phyloP scores from a whole-genome alignment of 352 stramenopile species.

The Phytophthora melonis region DNA sequence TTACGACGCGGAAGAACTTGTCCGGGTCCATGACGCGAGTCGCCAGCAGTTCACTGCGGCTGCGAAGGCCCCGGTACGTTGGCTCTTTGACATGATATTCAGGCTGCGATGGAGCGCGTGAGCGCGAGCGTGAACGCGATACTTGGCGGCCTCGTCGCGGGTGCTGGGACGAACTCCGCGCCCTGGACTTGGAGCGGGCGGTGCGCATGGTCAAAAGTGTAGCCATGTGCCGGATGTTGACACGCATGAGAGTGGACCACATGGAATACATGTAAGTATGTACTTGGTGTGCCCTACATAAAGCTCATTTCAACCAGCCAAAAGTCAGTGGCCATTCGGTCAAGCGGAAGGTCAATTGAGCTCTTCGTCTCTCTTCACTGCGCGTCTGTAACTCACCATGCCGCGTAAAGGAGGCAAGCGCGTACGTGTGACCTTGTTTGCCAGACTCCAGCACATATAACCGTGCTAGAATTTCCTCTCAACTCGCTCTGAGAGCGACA shows the following conservation, averaged over 20 bases:
- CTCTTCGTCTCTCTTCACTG: neutral
- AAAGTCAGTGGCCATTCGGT: slow-evolving; percentile 32
- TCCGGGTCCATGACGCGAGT: slow-evolving; percentile 18
- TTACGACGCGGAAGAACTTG: slow-evolving; percentile 12
- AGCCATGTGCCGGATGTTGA: slow-evolving; percentile 6
- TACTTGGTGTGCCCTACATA: neutral
- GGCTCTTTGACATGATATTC: neutral
- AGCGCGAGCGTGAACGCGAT: neutral
- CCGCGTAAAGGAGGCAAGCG: slow-evolving; percentile 87
- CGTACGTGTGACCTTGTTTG: slow-evolving; percentile 52
- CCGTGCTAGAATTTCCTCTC: neutral
- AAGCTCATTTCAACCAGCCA: slow-evolving; percentile 19
- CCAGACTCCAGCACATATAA: neutral
- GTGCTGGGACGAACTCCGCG: neutral
- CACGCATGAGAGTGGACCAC: slow-evolving; percentile 12
- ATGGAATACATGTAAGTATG: neutral
- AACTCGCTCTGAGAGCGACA: neutral
- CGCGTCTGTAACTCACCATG: slow-evolving; percentile 47
- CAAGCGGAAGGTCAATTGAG: slow-evolving; percentile 8
- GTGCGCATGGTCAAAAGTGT: neutral
- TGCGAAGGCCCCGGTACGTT: slow-evolving; percentile 6
- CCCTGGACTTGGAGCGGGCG: neutral
- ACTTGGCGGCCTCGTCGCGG: neutral
- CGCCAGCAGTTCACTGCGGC: slow-evolving; percentile 14
- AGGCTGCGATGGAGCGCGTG: neutral